Evolutionary conservation across 805 yeast genomes (phyloP).

Genomic region (Candida succiphila): DNA sequence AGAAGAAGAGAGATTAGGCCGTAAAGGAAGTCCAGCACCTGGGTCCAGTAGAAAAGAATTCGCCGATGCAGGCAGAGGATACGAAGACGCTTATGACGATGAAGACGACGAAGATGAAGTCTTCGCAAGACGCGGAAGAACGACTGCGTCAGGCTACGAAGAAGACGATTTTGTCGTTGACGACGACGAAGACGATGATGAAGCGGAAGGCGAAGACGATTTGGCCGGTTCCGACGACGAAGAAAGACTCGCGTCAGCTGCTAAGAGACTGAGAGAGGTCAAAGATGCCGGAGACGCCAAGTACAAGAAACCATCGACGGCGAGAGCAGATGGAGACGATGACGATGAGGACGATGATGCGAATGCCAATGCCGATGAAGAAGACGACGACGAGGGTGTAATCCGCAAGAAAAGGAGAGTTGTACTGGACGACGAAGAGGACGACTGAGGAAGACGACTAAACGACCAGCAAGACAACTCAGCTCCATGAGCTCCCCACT

Average conservation of each 20-base stretch:
- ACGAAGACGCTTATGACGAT: conserved; percentile 33
- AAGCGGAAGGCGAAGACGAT: conserved; percentile 23
- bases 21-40: conserved; percentile 15
- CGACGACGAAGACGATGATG: conserved; percentile 23
- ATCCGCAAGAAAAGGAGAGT: conserved; percentile 35
- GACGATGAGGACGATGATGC: conserved; percentile 18
- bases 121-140: conserved; percentile 7
- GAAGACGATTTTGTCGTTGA: conserved; percentile 26
- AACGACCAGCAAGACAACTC: neutral
- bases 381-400: conserved; percentile 14
- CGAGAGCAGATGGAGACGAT: conserved; percentile 34
- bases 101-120: conserved; percentile 24
- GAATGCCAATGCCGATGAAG: no score
- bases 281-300: conserved; percentile 47
- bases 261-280: conserved; percentile 45
- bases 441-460: conserved; percentile 16
- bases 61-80: conserved; percentile 29
- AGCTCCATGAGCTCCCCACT: neutral
- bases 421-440: conserved; percentile 38
- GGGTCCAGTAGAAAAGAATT: conserved; percentile 5
- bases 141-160: conserved; percentile 16
- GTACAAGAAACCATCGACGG: conserved; percentile 41
- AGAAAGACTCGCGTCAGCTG: conserved; percentile 39
- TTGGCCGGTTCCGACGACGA: conserved; percentile 5
- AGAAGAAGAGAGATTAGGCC: conserved; percentile 50